These are phyloP conservation scores for Iberis pinnata DNA, from an alignment of 345 rosid genomes.

Conservation along the genomic window DNA sequence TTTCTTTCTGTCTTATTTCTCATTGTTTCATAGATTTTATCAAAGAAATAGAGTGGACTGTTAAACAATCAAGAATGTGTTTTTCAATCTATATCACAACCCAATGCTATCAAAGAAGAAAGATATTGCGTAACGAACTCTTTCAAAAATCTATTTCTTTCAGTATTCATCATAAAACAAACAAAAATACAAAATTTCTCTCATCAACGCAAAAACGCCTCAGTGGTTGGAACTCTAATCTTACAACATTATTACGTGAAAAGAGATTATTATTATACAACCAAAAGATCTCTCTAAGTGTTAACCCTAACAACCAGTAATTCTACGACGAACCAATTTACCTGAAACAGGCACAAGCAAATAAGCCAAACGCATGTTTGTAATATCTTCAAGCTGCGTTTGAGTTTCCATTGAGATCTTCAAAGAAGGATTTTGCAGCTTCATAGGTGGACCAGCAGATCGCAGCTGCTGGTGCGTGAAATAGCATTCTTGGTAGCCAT, in stretches of 20 bases:
- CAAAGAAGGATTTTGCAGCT: constrained; percentile 64
- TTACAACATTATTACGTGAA: constrained; percentile 24
- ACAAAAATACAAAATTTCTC: constrained; percentile 21
- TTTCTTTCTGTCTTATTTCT: constrained; percentile 8
- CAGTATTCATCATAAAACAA: constrained; percentile 8
- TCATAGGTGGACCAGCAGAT: constrained; percentile 97
- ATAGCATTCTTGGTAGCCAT: constrained; percentile 95
- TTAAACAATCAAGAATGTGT: no score
- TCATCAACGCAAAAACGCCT: constrained; percentile 4
- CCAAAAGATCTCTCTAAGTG: constrained; percentile 1
- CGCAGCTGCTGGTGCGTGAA: constrained; percentile 99
- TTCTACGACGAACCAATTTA: constrained; percentile 22
- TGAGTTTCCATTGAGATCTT: constrained; percentile 39
- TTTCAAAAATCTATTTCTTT: neutral
- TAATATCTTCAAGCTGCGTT: constrained; percentile 34
- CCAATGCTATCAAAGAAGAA: no score
- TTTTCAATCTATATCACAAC: no score
- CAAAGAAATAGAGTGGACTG: neutral
- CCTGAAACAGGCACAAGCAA: constrained; percentile 20
- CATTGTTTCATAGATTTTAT: neutral
- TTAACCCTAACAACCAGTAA: constrained; percentile 16
- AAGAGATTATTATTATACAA: constrained; percentile 16
- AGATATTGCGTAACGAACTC: no score
- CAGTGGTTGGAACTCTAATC: constrained; percentile 13
- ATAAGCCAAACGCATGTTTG: neutral